Base-by-base conservation (phyloP, 306 rosid genomes). In the Citrullus colocynthis region DNA sequence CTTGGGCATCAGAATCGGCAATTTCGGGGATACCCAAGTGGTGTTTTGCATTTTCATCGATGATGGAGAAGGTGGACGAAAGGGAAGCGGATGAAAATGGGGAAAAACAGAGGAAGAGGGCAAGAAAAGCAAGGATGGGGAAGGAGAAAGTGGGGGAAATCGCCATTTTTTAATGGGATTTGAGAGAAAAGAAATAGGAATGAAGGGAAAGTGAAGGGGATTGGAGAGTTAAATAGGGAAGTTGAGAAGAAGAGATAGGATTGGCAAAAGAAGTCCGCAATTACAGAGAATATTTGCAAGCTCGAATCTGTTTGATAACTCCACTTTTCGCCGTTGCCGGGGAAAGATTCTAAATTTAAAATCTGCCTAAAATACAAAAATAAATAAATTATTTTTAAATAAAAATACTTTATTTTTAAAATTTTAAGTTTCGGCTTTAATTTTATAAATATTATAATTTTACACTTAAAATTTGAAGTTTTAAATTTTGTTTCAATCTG, bases 41-140 rank as follows among this genome's bases (percentile, higher is more conserved):
- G 59, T 87, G 83, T 11, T 82, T 86, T 0, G 88, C 86, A 41
- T 93, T 84, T 70, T 92, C 90, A 78, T 88, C 87, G 21, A 89
- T 83, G 76, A 92, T 95, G 81, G 98, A 95, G 91, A 90, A 88
- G 88, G 1, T 49, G 0, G 76, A 54, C 1, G 66, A 52, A 20
- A 39, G 56, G 14, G 32, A 21, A 18, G 81, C 81, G 15, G 67
- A 20, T 54, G 81, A 78, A 39, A 39, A 54, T 5, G 65, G 28
- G 7, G 76, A 44, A n/a, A 79, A 69, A 78, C 67, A 57, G 75
- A 80, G 56, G 18, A 80, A 44, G n/a, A 37, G 32, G 39, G 57
- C 14, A 6, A 79, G 75, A 72, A 79, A n/a, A 37, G 48, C 63
- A 12, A 73, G 15, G 62, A 14, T 4, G 82, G 54, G 34, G 72